Evolutionary conservation across 495 filamentous ascomycete genomes (phyloP), one percentile per base, ranked within the genome.

Genomic region (Halenospora varia): DNA sequence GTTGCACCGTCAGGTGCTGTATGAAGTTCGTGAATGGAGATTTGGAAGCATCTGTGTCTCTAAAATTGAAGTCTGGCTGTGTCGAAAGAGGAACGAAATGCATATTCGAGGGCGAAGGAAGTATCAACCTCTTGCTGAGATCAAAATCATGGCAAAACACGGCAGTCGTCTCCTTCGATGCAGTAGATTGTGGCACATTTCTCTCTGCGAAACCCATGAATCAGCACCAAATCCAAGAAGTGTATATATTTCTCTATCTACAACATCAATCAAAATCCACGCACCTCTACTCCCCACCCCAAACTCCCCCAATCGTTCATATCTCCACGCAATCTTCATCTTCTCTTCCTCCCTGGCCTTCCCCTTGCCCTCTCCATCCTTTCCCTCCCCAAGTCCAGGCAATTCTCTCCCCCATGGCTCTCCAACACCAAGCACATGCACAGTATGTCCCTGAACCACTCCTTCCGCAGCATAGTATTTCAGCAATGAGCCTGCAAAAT

Each of bases 261-360:
- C 47, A 19, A 35, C 48, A 57, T 49, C 49, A 55, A 24, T 6
- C 51, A 29, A 46, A 39, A 44, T 62, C 29, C 40, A 51, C 61
- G 1, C 54, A 66, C 64, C 64, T 67, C 61, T 62, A 25, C 48
- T 25, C 24, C 66, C 59, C 25, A 39, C 56, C 10, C 64, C 62
- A 56, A 68, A 66, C 23, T 88, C 84, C 20, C 90, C 88, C 59
- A 97, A 69, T 18, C 85, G 82, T 69, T 97, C 92, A 73, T 98
- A 98, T 70, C 94, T 76, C 94, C 94, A 98, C 10, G 94, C 94
- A 70, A 98, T 98, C 75, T 96, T 97, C 94, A 98, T 98, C 70
- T 83, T 87, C 55, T 95, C 90, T 9, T 68, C 62, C 63, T 73
- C 62, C 70, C 39, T 69, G 66, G 9, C 70, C 63, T 13, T 73